Evolutionary conservation across 1,284 basidiomycete genomes (phyloP).

Genomic region (Apiotrichum siamense): DNA sequence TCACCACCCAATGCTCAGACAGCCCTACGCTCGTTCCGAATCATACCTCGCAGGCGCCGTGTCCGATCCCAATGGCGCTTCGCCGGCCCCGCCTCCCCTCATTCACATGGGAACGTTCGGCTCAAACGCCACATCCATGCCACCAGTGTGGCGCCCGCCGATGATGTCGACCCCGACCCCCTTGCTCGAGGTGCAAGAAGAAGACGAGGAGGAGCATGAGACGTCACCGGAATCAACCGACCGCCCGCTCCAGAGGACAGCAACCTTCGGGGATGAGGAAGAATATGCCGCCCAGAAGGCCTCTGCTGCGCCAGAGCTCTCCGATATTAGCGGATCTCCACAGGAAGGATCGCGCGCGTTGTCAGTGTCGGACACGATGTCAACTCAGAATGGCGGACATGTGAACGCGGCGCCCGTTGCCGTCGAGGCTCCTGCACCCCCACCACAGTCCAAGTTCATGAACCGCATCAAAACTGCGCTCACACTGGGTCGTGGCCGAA

Average conservation of each 20-base stretch:
- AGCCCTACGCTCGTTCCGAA: conserved; percentile 15
- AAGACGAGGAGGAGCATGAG: conserved; percentile 15
- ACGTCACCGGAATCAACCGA: not conserved
- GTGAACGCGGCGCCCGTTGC: too few relatives aligned
- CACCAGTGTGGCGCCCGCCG: conserved; percentile 11
- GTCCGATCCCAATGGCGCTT: not conserved
- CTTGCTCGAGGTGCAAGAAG: conserved; percentile 14
- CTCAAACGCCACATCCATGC: conserved; percentile 7
- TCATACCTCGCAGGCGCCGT: conserved; percentile 9
- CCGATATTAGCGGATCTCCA: conserved; percentile 10
- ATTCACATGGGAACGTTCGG: conserved; percentile 5
- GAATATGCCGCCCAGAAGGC: conserved; percentile 3
- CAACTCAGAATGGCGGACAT: not conserved
- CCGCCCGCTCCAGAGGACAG: conserved; percentile 13
- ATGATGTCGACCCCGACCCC: conserved; percentile 12
- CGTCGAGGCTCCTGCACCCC: too few relatives aligned
- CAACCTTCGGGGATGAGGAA: conserved; percentile 18
- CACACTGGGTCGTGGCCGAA: not conserved
- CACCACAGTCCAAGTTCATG: conserved; percentile 5
- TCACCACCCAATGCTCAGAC: conserved; percentile 17
- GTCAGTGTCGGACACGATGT: not conserved
- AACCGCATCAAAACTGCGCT: conserved; percentile 13
- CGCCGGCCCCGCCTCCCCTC: conserved; percentile 9
- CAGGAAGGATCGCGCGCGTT: conserved; percentile 2
- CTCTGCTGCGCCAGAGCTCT: conserved; percentile 3